A percentile compares a stretch with the other conserved stretches of the same genome.
Evolutionary conservation across 345 rosid genomes (phyloP).

Genomic region (Rhizophora mangle): DNA sequence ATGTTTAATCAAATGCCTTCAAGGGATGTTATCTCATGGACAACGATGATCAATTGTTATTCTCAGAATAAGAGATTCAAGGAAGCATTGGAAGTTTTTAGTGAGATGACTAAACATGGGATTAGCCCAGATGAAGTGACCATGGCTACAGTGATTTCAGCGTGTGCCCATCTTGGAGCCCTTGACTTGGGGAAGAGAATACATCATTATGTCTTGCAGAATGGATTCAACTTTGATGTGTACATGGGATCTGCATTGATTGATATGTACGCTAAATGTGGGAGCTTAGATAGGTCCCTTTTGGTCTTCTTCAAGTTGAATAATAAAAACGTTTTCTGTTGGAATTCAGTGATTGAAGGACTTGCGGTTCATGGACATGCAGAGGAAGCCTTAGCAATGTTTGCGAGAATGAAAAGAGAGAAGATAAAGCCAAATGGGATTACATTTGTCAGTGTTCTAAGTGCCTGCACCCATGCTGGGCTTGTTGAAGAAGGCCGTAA

Average conservation of each 20-base stretch:
- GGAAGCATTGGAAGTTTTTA: slow-evolving; percentile 57
- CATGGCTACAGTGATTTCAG: slow-evolving; percentile 67
- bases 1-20: slow-evolving; percentile 55
- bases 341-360: slow-evolving; percentile 81
- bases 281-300: slow-evolving; percentile 57
- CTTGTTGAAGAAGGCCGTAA: slow-evolving; percentile 64
- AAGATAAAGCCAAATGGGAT: slow-evolving; percentile 55
- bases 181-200: slow-evolving; percentile 59
- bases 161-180: slow-evolving; percentile 81
- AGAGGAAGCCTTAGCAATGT: slow-evolving; percentile 56
- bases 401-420: slow-evolving; percentile 52
- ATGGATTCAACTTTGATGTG: slow-evolving; percentile 59
- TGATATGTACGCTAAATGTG: slow-evolving; percentile 90
- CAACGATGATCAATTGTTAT: slow-evolving; percentile 73
- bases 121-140: slow-evolving; percentile 63
- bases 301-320: slow-evolving; percentile 63
- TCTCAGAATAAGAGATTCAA: slow-evolving; percentile 50
- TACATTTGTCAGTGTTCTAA: slow-evolving; percentile 69
- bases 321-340: slow-evolving; percentile 70
- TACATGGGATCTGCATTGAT: slow-evolving; percentile 74
- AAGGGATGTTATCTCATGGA: slow-evolving; percentile 72
- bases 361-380: slow-evolving; percentile 72
- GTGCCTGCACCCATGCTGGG: slow-evolving; percentile 81
- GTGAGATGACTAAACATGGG: slow-evolving; percentile 47
- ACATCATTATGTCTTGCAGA: slow-evolving; percentile 52